A percentile compares a stretch with the other conserved stretches of the same genome.
These are phyloP conservation scores for Penicillium palitans DNA, from an alignment of 2,329 filamentous ascomycete genomes.

Conservation along the genomic window DNA sequence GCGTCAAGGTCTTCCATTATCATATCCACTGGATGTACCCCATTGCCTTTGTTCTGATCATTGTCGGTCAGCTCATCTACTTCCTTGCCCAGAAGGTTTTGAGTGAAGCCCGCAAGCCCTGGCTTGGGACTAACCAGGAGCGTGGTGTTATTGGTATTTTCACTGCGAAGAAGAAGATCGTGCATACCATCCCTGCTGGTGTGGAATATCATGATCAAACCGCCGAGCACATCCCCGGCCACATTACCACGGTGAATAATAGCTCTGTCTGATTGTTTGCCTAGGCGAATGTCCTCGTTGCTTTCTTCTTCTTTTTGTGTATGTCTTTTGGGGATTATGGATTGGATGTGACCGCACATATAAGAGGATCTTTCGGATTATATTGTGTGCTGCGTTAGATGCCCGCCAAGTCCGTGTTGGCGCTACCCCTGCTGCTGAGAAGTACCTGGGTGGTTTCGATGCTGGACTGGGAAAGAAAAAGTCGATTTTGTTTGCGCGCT, in stretches of 20 bases:
- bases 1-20: slow-evolving; percentile 79
- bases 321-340: neutral
- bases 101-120: slow-evolving; percentile 90
- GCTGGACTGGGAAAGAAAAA: neutral
- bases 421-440: neutral
- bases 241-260: slow-evolving; percentile 7
- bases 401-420: neutral
- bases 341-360: neutral
- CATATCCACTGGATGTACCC: slow-evolving; percentile 88
- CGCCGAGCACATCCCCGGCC: slow-evolving; percentile 11
- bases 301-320: neutral
- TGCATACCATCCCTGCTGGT: slow-evolving; percentile 19
- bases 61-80: slow-evolving; percentile 81
- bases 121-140: slow-evolving; percentile 86
- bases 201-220: slow-evolving; percentile 16
- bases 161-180: slow-evolving; percentile 77
- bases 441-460: neutral
- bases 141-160: slow-evolving; percentile 75
- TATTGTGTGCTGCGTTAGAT: neutral
- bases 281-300: neutral
- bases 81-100: slow-evolving; percentile 79
- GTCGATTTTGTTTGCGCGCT: neutral
- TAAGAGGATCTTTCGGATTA: neutral
- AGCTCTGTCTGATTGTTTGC: slow-evolving; percentile 14
- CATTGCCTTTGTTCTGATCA: slow-evolving; percentile 90